Base-by-base conservation (phyloP, 1,284 basidiomycete species). In the Melampsora americana region DNA sequence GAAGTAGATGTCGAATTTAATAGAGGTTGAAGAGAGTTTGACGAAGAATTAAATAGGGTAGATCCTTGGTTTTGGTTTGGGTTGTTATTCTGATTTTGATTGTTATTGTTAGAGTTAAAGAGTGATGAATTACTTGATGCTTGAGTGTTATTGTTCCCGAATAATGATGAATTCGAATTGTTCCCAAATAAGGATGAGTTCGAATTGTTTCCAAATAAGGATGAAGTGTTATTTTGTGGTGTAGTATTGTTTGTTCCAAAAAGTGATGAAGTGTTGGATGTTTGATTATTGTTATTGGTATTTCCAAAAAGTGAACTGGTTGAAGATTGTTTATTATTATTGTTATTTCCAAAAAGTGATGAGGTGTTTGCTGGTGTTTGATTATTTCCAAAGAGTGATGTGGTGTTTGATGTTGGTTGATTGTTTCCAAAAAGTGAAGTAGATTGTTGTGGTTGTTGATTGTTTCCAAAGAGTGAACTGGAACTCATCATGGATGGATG, bases 281-380 rank as follows among this genome's bases (percentile, higher is more conserved):
- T 28, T n/a, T 28, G 20, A 56, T n/a, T 28, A 18, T 26, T 68
- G 35, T 39, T 69, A 12, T 59, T 69, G 18, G 50, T 69, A 48
- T 48, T 68, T 14, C 56, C 56, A 12, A 50, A 26, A 35, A 69
- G 59, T 56, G 14, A 69, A 42, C 6, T 59, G 50, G 67, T 32
- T 69, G 23, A n/a, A n/a, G 66, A 68, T 68, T 68, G 66, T 3
- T 35, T 35, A 35, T 35, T 35, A 35, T 35, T 35, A 35, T 35
- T 35, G 35, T 35, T 35, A 35, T 35, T 35, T 35, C 35, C 35
- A 35, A 35, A 35, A 9, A 59, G n/a, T 67, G 28, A 30, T n/a
- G 35, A 50, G 23, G 18, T 67, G 66, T 53, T 68, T 18, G 66
- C 18, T 56, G 1, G 46, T 14, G 23, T 53, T 20, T 11, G 26